phyloP scores from a whole-genome alignment of 1,139 yeast genomes.

The Pichia sp. region DNA sequence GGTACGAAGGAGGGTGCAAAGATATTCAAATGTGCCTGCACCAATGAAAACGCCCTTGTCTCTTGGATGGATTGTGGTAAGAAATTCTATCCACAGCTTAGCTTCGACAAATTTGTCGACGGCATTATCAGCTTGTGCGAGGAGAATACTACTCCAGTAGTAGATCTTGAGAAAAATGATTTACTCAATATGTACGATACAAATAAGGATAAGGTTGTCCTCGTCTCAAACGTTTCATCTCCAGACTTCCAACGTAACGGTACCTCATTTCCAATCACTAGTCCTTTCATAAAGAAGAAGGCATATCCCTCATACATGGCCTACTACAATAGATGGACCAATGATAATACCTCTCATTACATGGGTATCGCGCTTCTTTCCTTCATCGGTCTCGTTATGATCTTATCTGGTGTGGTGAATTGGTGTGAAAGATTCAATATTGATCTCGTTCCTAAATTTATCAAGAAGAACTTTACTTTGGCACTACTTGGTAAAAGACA shows the following conservation, averaged over 20 bases:
- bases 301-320: constrained; percentile 34
- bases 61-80: constrained; percentile 12
- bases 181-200: background rate
- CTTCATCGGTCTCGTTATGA: constrained; percentile 41
- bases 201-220: constrained; percentile 36
- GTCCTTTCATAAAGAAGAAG: constrained; percentile 17
- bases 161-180: background rate
- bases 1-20: constrained; percentile 17
- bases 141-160: background rate
- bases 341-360: constrained; percentile 35
- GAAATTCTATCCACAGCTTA: constrained; percentile 1
- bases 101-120: background rate
- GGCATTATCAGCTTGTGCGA: constrained; percentile 2
- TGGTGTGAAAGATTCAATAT: constrained; percentile 34
- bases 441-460: constrained; percentile 30
- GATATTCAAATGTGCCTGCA: constrained; percentile 24
- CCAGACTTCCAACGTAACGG: background rate
- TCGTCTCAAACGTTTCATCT: constrained; percentile 16
- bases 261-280: constrained; percentile 7
- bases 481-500: constrained; percentile 43
- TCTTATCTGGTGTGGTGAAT: constrained; percentile 36
- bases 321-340: constrained; percentile 28
- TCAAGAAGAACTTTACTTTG: constrained; percentile 38
- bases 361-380: constrained; percentile 44
- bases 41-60: constrained; percentile 15